Base-by-base conservation (phyloP, 805 yeast species). In the Teunomyces pallodes region DNA sequence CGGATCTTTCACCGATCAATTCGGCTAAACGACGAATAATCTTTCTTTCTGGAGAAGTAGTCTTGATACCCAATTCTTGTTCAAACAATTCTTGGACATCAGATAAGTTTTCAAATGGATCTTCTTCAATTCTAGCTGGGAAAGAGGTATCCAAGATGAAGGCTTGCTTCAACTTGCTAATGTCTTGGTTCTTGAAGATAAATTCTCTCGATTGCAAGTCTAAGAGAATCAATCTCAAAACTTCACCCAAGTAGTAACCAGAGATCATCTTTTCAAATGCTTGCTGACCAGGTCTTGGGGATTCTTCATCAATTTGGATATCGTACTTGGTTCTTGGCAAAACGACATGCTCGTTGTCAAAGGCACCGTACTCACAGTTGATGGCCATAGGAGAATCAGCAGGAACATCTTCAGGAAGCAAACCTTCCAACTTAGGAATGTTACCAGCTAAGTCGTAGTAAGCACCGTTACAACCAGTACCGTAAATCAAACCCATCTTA, bases 341-440 rank as follows among this genome's bases (percentile, higher is more conserved):
- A 31, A 84, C 80, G 8, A 57, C 50, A 62, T 86, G 95, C 70
- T 90, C 97, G 65, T 90, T 91, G 69, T 92, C 98, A 66, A 92
- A 92, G 5, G 97, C 92, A 62, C 99, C 98, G 74, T 92, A 92
- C 75, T 92, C 99, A 77, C 97, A 90, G 79, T 92, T 92, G 68
- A 92, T 92, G 47, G 97, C 97, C 96, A 92, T 91, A 54, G 86
- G 83, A 38, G 86, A 77, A 43, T 80, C 80, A 5, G 64, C 68
- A 33, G 80, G 64, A 57, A 90, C 79, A 63, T 89, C 96, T 38
- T 69, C 72, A 28, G 82, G 78, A 46, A 86, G 67, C 58, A 70
- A 73, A 51, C 94, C 96, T 59, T 82, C 82, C 58, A 92, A 77
- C 75, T 92, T 92, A 54, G 91, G 92, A 59, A 92, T 82, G 59